Conservation (phyloP, 2,329 filamentous ascomycete species). For the Hymenoscyphus infarciens region DNA sequence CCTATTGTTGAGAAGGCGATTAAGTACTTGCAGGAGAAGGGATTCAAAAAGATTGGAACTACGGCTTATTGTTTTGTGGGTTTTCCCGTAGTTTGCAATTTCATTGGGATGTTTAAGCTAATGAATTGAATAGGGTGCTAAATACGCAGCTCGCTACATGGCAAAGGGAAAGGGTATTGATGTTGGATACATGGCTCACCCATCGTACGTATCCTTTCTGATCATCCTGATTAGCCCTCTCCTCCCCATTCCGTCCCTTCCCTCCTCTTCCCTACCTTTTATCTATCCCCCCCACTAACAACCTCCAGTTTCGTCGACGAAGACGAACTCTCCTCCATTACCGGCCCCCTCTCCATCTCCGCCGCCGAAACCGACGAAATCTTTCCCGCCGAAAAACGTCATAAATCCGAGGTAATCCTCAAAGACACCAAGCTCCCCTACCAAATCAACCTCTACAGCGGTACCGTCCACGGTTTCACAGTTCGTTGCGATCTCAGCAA, state of each 20-base stretch:
- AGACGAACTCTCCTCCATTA: slow-evolving; percentile 62
- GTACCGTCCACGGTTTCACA: slow-evolving; percentile 71
- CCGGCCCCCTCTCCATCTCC: slow-evolving; percentile 62
- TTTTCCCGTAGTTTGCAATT: neutral
- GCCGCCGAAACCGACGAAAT: slow-evolving; percentile 57
- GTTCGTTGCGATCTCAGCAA: slow-evolving; percentile 60
- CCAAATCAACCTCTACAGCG: slow-evolving; percentile 74
- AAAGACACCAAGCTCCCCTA: slow-evolving; percentile 48
- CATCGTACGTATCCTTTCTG: slow-evolving; percentile 43
- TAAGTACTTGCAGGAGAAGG: slow-evolving; percentile 55
- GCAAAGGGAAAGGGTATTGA: slow-evolving; percentile 55
- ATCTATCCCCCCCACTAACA: neutral
- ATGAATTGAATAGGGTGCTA: slow-evolving; percentile 48
- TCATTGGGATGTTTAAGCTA: neutral
- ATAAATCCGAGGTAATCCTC: slow-evolving; percentile 63
- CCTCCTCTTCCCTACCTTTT: neutral
- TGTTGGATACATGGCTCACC: slow-evolving; percentile 72
- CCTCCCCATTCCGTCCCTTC: neutral
- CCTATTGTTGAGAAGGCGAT: slow-evolving; percentile 48
- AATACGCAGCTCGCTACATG: slow-evolving; percentile 70
- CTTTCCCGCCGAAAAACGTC: slow-evolving; percentile 61
- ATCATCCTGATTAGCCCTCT: neutral
- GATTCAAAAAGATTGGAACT: slow-evolving; percentile 57
- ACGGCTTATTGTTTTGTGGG: slow-evolving; percentile 67
- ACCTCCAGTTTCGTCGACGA: slow-evolving; percentile 55